Conservation (phyloP, 306 rosid species). For the Fagus crenata region DNA sequence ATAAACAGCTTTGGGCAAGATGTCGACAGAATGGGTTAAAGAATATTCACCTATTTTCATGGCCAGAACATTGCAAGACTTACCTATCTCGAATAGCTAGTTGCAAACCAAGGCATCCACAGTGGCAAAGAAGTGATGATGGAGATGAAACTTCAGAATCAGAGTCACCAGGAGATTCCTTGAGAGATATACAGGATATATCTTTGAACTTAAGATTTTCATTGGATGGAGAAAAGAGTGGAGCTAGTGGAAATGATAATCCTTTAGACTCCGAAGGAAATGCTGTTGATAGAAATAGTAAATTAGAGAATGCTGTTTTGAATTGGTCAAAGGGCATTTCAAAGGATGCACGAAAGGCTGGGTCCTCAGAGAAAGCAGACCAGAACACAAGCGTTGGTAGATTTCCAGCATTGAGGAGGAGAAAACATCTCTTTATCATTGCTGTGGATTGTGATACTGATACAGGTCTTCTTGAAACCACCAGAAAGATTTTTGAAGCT, state of each 20-base stretch:
- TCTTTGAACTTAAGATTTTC: constrained; percentile 91
- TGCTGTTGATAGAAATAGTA: constrained; percentile 61
- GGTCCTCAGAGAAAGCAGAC: constrained; percentile 63
- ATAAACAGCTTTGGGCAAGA: constrained; percentile 84
- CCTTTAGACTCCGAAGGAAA: constrained; percentile 68
- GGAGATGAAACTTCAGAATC: constrained; percentile 85
- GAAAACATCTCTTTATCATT: constrained; percentile 77
- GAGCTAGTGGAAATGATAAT: constrained; percentile 60
- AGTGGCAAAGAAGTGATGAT: constrained; percentile 86
- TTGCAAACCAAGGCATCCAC: constrained; percentile 92
- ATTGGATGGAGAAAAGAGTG: constrained; percentile 88
- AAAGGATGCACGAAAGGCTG: constrained; percentile 67
- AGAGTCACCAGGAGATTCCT: constrained; percentile 90
- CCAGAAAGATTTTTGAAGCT: constrained; percentile 68
- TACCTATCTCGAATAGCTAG: constrained; percentile 86
- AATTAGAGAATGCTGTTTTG: constrained; percentile 83
- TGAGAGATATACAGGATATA: constrained; percentile 93
- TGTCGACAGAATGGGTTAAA: constrained; percentile 84
- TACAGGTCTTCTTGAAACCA: constrained; percentile 61
- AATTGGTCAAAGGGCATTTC: constrained; percentile 88
- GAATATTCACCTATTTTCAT: constrained; percentile 89
- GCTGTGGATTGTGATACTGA: constrained; percentile 78
- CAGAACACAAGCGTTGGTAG: constrained; percentile 68
- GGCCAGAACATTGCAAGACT: constrained; percentile 96
- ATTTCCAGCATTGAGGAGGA: constrained; percentile 92